Evolutionary conservation across 139 green algal species (phyloP).

Genomic region (Chlorella sp.): DNA sequence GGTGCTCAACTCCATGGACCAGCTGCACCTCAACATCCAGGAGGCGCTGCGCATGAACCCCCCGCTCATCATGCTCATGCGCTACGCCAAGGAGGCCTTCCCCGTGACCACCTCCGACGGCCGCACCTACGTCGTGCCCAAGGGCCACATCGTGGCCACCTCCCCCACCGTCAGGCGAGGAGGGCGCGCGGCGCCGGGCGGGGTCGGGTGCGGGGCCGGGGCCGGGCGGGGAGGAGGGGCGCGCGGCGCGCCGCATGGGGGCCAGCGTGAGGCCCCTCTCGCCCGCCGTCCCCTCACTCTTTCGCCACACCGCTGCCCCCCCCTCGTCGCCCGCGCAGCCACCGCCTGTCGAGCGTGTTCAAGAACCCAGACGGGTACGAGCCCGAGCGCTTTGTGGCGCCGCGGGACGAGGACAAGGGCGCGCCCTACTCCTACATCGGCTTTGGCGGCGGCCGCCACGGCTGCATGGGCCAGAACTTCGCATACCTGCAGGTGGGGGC

Average conservation of each 20-base stretch:
- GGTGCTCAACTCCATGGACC: constrained; percentile 87
- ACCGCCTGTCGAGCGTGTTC: constrained; percentile 85
- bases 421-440: constrained; percentile 87
- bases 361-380: constrained; percentile 78
- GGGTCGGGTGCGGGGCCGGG: too few species aligned
- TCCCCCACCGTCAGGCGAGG: constrained; percentile 93
- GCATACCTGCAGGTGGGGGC: constrained; percentile 81
- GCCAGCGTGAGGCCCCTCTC: too few species aligned
- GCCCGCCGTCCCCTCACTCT: too few species aligned
- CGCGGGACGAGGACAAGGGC: constrained; percentile 85
- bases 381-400: constrained; percentile 78
- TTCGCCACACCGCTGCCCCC: too few species aligned
- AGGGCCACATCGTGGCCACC: constrained; percentile 85
- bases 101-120: constrained; percentile 79
- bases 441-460: constrained; percentile 95
- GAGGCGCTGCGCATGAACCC: constrained; percentile 95
- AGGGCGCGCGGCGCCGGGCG: too few species aligned
- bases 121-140: constrained; percentile 80
- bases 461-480: constrained; percentile 98
- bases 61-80: constrained; percentile 96
- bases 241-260: too few species aligned
- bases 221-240: too few species aligned
- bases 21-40: constrained; percentile 78
- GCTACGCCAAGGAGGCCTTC: constrained; percentile 87
- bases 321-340: too few species aligned